Conservation (phyloP, 2,329 filamentous ascomycete genomes). For the Pseudocercospora musae region DNA sequence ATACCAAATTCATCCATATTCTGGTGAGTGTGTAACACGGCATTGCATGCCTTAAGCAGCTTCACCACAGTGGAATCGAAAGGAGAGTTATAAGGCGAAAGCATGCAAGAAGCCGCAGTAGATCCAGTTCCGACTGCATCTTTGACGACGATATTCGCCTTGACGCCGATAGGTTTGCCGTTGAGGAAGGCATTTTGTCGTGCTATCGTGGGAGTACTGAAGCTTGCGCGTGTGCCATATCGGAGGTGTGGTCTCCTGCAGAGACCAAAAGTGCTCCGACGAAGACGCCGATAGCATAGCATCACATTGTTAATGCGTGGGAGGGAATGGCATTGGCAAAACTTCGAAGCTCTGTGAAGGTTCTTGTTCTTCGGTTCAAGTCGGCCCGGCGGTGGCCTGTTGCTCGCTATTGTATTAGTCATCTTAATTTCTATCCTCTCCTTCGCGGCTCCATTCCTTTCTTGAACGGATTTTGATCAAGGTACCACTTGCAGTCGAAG, state of each 20-base stretch:
- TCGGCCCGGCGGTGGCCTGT: not conserved
- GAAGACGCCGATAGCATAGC: conserved; percentile 20
- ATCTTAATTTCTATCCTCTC: not conserved
- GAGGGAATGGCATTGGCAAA: not conserved
- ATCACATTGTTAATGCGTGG: conserved; percentile 18
- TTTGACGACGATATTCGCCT: conserved; percentile 51
- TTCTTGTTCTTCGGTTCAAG: not conserved
- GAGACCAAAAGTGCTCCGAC: conserved; percentile 15
- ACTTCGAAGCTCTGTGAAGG: not conserved
- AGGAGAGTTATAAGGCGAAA: conserved; percentile 66
- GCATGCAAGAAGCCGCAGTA: conserved; percentile 76
- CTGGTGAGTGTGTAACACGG: conserved; percentile 62
- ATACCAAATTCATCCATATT: conserved; percentile 97
- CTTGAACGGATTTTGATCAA: not conserved
- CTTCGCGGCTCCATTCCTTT: not conserved
- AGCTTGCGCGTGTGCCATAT: conserved; percentile 6
- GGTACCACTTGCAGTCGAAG: not conserved
- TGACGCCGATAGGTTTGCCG: conserved; percentile 45
- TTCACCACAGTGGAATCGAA: conserved; percentile 78
- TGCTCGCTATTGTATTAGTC: not conserved
- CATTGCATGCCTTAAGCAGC: conserved; percentile 62
- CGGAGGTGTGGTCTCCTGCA: conserved; percentile 7
- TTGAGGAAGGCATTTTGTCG: conserved; percentile 5
- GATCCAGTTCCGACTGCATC: conserved; percentile 46
- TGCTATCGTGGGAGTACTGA: not conserved